Percentiles rank a stretch among this genome's conserved stretches.
Conservation (phyloP, 2,329 filamentous ascomycete genomes). For the Biscogniauxia marginata region DNA sequence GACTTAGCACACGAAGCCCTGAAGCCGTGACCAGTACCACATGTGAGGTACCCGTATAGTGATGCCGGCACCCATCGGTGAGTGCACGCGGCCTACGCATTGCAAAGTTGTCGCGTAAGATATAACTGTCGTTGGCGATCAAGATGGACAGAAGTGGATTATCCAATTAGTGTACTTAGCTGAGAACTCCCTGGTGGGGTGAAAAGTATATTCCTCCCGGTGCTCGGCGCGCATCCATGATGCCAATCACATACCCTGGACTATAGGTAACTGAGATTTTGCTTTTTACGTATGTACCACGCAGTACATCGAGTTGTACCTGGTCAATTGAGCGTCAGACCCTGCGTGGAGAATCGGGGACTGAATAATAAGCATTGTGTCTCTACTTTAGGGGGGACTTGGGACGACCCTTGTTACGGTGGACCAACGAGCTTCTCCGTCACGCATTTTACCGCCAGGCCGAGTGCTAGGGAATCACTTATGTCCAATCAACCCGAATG, state of each 20-base stretch:
- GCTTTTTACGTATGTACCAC: neutral
- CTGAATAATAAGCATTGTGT: constrained; percentile 4
- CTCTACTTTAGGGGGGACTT: neutral
- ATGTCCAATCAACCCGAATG: constrained; percentile 30
- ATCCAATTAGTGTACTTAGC: too few species aligned
- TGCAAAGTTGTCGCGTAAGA: neutral
- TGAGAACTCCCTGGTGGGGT: neutral
- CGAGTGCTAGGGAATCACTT: constrained; percentile 27
- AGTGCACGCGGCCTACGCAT: constrained; percentile 1
- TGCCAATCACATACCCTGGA: neutral
- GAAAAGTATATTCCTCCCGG: neutral
- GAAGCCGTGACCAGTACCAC: constrained; percentile 10
- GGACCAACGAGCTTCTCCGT: constrained; percentile 29
- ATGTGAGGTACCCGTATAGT: constrained; percentile 22
- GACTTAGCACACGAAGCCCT: constrained; percentile 1
- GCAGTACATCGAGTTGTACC: neutral
- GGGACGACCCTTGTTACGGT: constrained; percentile 21
- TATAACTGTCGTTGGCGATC: neutral
- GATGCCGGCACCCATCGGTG: constrained; percentile 28
- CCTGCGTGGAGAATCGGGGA: neutral
- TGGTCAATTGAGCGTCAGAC: neutral
- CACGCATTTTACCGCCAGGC: constrained; percentile 34
- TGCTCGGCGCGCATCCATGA: neutral
- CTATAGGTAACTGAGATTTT: neutral
- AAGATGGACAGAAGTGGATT: neutral